Base-by-base conservation (phyloP, 1,284 basidiomycete genomes). In the Neonothopanus nambi region DNA sequence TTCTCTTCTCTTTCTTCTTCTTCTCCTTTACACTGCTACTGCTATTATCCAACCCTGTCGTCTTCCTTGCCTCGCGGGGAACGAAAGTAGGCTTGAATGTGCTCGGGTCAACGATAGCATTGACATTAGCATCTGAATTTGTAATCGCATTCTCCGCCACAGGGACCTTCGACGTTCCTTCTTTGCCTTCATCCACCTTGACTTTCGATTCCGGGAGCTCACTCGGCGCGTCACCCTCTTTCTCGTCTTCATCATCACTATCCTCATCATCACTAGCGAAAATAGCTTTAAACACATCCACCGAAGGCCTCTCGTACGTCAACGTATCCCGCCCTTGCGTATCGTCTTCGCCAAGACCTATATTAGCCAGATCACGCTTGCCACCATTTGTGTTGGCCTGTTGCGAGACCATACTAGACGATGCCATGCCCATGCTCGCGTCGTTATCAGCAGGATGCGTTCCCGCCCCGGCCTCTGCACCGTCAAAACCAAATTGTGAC, bases 271-370 rank as follows among this genome's bases (percentile, higher is more conserved):
- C 93, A 65, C 89, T 92, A 5, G 91, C 92, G 66, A 95, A 95
- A 57, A 95, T 95, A 1, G 93, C 93, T 67, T 96, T 96, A 79
- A 98, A 98, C 37, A 98, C 85, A 64, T 95, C 91, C 78, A 94
- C 91, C 2, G 85, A 75, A 1, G 96, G 96, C 41, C 91, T 82
- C 58, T 89, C 78, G 67, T 95, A 95, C 0, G 89, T 93, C 59
- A 96, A 74, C 11, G 85, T 95, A 65, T 97, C 94, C 38, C 80
- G 69, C 0, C 92, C 93, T 65, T 96, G 93, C 42, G 80, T 81
- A 46, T 93, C 89, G 65, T 97, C 94, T 47, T 96, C 93, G 9
- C 91, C 95, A 35, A 85, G 72, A 0, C 95, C 95, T 28, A 98
- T 81, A 64, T 93, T 93, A 2, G 80, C 76, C 54, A 88, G 62